Evolutionary conservation across 1,284 basidiomycete species (phyloP).

Genomic region (Cutaneotrichosporon cutaneum): DNA sequence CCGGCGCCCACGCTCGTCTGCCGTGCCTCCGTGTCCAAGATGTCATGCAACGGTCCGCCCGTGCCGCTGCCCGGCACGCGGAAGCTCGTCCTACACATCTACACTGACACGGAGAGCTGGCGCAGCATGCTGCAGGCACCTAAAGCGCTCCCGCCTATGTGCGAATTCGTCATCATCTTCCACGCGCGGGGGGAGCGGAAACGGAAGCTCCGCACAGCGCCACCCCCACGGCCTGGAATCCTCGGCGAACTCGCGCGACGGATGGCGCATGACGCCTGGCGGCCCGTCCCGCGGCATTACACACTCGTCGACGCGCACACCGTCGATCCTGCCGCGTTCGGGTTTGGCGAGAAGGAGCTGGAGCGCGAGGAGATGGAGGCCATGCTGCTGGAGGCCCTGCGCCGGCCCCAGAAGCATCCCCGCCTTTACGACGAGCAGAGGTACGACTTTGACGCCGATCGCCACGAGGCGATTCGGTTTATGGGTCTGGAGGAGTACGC

Average conservation of each 20-base stretch:
- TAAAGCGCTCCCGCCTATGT: not conserved
- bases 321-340: not conserved
- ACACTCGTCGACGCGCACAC: not conserved
- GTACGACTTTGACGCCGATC: not conserved
- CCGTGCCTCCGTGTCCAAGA: not conserved
- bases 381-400: not conserved
- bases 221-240: not conserved
- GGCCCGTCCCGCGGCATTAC: not conserved
- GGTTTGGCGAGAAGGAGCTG: not conserved
- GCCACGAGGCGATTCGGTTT: not conserved
- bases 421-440: not conserved
- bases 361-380: not conserved
- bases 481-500: not conserved
- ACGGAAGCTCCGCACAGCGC: not conserved
- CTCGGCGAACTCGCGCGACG: not conserved
- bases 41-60: not conserved
- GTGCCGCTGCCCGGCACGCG: not conserved
- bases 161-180: not conserved
- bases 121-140: not conserved
- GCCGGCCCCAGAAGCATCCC: not conserved
- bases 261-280: not conserved
- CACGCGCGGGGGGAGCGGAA: not conserved
- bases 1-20: not conserved
- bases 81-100: not conserved
- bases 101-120: not conserved